Percentiles rank a stretch among this genome's conserved stretches.
Evolutionary conservation across 495 filamentous ascomycete genomes (phyloP).

Genomic region (Friedmanniomyces endolithicus): DNA sequence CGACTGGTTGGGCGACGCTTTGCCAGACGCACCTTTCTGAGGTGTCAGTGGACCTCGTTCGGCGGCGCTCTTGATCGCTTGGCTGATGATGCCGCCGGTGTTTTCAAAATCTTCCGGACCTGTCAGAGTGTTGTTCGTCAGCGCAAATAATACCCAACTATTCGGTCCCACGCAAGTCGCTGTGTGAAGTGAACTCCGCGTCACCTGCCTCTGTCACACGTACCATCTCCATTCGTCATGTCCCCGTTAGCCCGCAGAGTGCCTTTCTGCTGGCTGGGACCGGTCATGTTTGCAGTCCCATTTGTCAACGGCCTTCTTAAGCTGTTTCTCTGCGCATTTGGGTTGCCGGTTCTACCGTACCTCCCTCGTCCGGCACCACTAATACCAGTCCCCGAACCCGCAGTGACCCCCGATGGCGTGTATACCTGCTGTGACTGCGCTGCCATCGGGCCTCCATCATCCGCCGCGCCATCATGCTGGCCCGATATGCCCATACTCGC

Average conservation of each 20-base stretch:
- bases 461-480: constrained; percentile 20
- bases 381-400: constrained; percentile 41
- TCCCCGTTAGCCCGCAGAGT: constrained; percentile 5
- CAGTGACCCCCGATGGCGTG: constrained; percentile 32
- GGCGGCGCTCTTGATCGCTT: constrained; percentile 80
- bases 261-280: neutral
- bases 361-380: constrained; percentile 71
- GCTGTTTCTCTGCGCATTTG: constrained; percentile 31
- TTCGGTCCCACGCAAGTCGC: neutral
- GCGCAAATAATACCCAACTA: no score
- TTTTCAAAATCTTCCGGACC: constrained; percentile 6
- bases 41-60: constrained; percentile 47
- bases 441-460: constrained; percentile 4
- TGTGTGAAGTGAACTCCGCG: neutral
- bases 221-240: constrained; percentile 9
- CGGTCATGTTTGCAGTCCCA: constrained; percentile 1
- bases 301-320: constrained; percentile 54
- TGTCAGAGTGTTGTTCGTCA: neutral
- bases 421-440: constrained; percentile 41
- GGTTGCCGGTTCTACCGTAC: constrained; percentile 42
- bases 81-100: constrained; percentile 61
- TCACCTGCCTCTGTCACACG: neutral
- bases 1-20: constrained; percentile 36
- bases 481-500: constrained; percentile 47
- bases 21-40: constrained; percentile 55